Conservation (phyloP, 768 basidiomycete genomes). For the Pleurotus eryngii region DNA sequence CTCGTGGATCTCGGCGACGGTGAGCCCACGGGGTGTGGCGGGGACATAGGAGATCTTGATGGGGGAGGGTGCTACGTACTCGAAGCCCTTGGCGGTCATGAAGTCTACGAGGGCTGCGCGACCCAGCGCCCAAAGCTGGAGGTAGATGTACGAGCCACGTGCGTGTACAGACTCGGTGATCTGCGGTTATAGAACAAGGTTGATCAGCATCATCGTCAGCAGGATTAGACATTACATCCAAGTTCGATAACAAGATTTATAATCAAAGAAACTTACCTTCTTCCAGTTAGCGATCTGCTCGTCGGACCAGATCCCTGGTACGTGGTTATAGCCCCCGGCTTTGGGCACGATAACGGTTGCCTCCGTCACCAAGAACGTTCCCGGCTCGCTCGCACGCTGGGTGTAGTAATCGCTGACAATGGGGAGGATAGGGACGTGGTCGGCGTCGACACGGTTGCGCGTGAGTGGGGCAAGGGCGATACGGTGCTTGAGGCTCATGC, state of each 20-base stretch:
- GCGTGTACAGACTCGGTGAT: neutral
- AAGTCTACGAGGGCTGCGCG: slow-evolving; percentile 17
- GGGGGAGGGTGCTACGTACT: slow-evolving; percentile 24
- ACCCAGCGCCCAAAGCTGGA: slow-evolving; percentile 45
- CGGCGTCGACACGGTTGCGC: slow-evolving; percentile 28
- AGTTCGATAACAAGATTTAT: no score
- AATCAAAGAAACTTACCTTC: slow-evolving; percentile 14
- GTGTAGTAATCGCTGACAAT: slow-evolving; percentile 17
- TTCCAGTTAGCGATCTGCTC: slow-evolving; percentile 44
- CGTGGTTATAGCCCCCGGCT: slow-evolving; percentile 25
- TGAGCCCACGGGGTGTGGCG: slow-evolving; percentile 37
- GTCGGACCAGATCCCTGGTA: slow-evolving; percentile 34
- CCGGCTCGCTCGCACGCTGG: slow-evolving; percentile 15
- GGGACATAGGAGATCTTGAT: slow-evolving; percentile 14
- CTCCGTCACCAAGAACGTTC: slow-evolving; percentile 30
- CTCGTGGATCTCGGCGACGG: slow-evolving; percentile 44
- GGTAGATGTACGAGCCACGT: slow-evolving; percentile 42
- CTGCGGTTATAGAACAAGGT: neutral
- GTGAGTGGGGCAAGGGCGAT: slow-evolving; percentile 44
- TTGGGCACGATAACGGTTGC: slow-evolving; percentile 27
- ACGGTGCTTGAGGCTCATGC: slow-evolving; percentile 32
- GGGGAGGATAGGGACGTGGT: slow-evolving; percentile 24
- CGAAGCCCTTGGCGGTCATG: slow-evolving; percentile 24
- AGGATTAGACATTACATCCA: no score
- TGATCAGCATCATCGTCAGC: neutral